Base-by-base conservation (phyloP, 2,329 filamentous ascomycete species). In the Xylaria multiplex region DNA sequence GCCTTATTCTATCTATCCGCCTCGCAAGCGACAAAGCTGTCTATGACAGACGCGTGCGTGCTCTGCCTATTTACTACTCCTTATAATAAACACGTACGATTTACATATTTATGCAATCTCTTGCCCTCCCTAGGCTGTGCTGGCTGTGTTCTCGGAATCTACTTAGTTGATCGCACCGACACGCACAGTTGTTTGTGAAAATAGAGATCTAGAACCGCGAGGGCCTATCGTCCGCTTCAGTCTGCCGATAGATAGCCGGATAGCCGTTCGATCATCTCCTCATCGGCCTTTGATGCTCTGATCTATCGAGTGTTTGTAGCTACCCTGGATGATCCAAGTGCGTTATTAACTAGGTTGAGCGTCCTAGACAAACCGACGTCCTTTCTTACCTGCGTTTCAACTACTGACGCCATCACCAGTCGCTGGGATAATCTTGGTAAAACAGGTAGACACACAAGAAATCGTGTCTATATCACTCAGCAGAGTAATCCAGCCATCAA, bases 251-350 rank as follows among this genome's bases (percentile, higher is more conserved):
- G 19, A 11, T 24, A 42, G 43, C 50, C 35, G 30, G 42, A 54
- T 52, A 48, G 19, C 46, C 46, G 64, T 49, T 61, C 52, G 53
- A 64, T 64, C 58, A 56, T 53, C 59, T 60, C 52, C 43, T 60
- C 62, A 61, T 61, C 59, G 13, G 32, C 46, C 43, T 49, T 35
- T 32, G 14, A 14, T 24, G 19, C 32, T 40, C 40, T 45, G 22
- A 40, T 19, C 27, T 22, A 52, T 46, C 19, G 24, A 59, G 58
- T 22, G 52, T 60, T 49, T 50, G 57, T n/a, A 24, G 13, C 6
- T 32, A 19, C 32, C 40, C 46, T 55, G 24, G 49, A 55, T 53
- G 32, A 48, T 6, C 13, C 22, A 46, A 46, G 24, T 60, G 56
- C 55, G 50, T 37, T 27, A 56, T 53, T 58, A 43, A 62, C 40